Base-by-base conservation (phyloP, 768 basidiomycete genomes). In the Hypsizygus marmoreus region DNA sequence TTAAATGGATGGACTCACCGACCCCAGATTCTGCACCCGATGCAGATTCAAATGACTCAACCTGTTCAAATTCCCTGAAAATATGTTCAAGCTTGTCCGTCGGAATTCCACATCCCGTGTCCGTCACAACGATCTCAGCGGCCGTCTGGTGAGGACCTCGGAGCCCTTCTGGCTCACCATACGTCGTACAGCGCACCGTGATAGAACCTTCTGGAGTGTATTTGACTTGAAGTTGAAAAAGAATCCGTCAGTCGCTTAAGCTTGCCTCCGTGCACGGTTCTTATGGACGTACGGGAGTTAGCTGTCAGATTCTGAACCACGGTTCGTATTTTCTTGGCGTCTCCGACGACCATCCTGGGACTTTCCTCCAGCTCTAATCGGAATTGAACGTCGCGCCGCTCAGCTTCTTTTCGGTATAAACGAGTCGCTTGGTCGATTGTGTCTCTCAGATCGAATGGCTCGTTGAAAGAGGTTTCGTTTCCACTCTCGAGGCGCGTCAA, bases 51-150 rank as follows among this genome's bases (percentile, higher is more conserved):
- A 70, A 65, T 1, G 71, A 74, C 56, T 87, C 87, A 7, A 88
- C 84, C 52, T 87, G 82, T 62, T 90, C 87, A 43, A 92, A 85
- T 49, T 88, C 85, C 48, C 87, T 71, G 65, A 91, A 91, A 40
- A 91, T 87, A 41, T 76, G 80, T 59, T 86, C 84, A 13, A 91
- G 72, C 61, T 84, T 86, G 11, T 72, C 73, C 6, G 71, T 63
- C 0, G 80, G 57, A 34, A 93, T 91, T 4, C 89, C 90, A 47
- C 77, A 78, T 0, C 88, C 88, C 3, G 86, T 86, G 51, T 92
- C 88, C 0, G 77, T 68, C 9, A 90, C 82, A 22, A 81, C 61
- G 34, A 89, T 82, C 62, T 91, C 86, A 24, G 90, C 78, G 2
- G 77, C 81, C 2, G 74, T 68, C 47, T 78, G 74, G 13, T 70